Evolutionary conservation across 495 filamentous ascomycete species (phyloP).

Genomic region (Neurospora sp.): DNA sequence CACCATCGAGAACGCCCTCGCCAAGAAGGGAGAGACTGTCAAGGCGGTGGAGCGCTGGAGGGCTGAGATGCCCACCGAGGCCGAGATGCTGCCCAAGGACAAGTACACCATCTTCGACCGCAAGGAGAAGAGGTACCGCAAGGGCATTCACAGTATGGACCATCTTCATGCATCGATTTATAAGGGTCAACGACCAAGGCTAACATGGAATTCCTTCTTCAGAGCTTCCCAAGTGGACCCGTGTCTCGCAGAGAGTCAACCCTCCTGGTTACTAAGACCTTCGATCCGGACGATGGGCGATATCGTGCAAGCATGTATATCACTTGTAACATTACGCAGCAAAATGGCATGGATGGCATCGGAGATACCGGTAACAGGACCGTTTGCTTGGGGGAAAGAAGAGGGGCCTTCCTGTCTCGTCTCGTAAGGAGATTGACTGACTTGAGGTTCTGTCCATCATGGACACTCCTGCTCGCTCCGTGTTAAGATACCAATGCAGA

Average conservation of each 20-base stretch:
- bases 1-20: conserved; percentile 62
- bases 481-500: neutral
- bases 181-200: conserved; percentile 1
- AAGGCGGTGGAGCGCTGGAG: conserved; percentile 82
- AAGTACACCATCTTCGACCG: conserved; percentile 98
- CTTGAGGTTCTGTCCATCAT: neutral
- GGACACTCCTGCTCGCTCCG: neutral
- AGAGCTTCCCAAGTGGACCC: conserved; percentile 95
- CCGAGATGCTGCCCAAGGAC: conserved; percentile 90
- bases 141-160: conserved; percentile 88
- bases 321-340: conserved; percentile 10
- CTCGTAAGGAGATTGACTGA: neutral
- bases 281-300: neutral
- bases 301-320: conserved; percentile 7
- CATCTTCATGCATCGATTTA: neutral
- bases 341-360: conserved; percentile 9
- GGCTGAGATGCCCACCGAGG: conserved; percentile 87
- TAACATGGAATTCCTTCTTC: conserved; percentile 10
- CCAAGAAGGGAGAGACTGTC: conserved; percentile 55
- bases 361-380: neutral
- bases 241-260: conserved; percentile 85
- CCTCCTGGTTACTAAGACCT: conserved; percentile 74
- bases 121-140: conserved; percentile 90
- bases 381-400: neutral
- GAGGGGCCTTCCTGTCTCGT: neutral